Base-by-base conservation (phyloP, 768 basidiomycete species). In the Dioszegia hungarica region DNA sequence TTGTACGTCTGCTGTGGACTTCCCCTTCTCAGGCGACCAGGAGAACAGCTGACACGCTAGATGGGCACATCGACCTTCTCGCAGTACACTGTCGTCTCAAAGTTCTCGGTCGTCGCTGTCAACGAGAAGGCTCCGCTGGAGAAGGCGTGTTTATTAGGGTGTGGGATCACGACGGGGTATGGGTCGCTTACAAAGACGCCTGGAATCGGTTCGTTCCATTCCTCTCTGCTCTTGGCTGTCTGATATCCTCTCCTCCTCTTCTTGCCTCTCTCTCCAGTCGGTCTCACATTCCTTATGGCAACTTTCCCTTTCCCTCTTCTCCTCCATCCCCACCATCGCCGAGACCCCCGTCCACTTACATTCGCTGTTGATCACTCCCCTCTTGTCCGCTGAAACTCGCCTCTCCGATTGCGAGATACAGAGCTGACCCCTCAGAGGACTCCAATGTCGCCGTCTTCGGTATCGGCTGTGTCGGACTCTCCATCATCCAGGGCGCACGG, bases 51-150 rank as follows among this genome's bases (percentile, higher is more conserved):
- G 27, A 39, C 44, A 27, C 44, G 19, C 0, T 48, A 95, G 92
- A 99, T 98, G 95, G 95, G 95, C 39, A 90, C 88, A 25, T 98
- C 94, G 29, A 94, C 95, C 2, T 99, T 99, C 80, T 95, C 94
- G n/a, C 93, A 98, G 75, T 99, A 98, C 80, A 95, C 95, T 8
- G 95, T 99, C 57, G 91, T 99, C 2, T 89, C 91, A 43, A 92
- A 99, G 63, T 92, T 92, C 41, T 98, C 93, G 19, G 89, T 99
- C 24, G 95, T 98, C 50, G 85, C 90, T 15, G 86, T 99, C 58
- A 85, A 86, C 78, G 81, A 83, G 59, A 79, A 82, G 59, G 95
- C 95, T 1, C 90, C 91, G 9, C 82, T 99, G 14, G 88, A 97
- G 27, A 95, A 91, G 72, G 90, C 93, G n/a, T 98, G 95, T 78